Conservation (phyloP, 2,329 filamentous ascomycete species). For the Colletotrichum orchidophilum region DNA sequence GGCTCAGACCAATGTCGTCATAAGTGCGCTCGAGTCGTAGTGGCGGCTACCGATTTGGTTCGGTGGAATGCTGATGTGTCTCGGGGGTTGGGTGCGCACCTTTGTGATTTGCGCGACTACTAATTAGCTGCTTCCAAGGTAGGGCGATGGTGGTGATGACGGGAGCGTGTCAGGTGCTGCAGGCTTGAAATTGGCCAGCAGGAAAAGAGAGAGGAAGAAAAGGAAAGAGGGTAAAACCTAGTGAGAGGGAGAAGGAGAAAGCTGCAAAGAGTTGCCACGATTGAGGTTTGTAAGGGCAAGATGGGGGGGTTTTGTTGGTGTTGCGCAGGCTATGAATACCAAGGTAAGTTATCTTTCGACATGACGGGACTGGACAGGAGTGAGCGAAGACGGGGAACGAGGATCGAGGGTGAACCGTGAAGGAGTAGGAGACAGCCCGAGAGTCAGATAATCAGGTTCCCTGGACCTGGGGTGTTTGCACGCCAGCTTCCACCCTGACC, state of each 20-base stretch:
- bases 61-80: conserved; percentile 22
- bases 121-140: background rate
- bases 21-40: conserved; percentile 9
- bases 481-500: background rate
- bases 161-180: background rate
- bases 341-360: no score
- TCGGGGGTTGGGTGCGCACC: background rate
- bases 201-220: background rate
- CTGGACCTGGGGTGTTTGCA: background rate
- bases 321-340: background rate
- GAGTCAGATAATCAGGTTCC: background rate
- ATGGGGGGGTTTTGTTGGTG: background rate
- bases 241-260: background rate
- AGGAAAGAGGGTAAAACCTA: background rate
- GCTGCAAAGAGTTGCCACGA: background rate
- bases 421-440: background rate
- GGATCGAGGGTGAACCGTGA: background rate
- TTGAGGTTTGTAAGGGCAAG: background rate
- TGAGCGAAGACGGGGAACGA: background rate
- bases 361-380: background rate
- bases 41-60: conserved; percentile 13
- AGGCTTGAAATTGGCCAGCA: background rate
- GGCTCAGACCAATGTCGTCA: conserved; percentile 32
- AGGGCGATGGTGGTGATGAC: background rate
- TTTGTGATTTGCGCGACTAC: background rate